Percentiles rank a stretch among this genome's conserved stretches.
Evolutionary conservation across 345 rosid genomes (phyloP).

Genomic region (Cardamine resedifolia): DNA sequence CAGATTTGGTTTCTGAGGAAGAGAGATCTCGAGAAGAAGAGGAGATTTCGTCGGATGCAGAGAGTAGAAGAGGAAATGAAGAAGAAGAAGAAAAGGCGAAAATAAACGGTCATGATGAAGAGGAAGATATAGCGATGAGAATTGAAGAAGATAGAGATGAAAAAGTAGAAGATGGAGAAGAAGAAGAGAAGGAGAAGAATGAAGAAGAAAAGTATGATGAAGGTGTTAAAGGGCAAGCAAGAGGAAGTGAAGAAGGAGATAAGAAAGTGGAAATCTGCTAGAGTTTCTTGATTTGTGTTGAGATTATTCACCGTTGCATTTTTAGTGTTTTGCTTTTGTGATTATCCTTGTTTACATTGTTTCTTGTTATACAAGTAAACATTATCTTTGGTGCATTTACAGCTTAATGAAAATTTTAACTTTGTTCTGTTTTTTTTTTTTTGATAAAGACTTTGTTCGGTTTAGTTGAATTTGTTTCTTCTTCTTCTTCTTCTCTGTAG

Average conservation of each 20-base stretch:
- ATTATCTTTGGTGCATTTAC: background rate
- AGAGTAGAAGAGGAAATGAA: slow-evolving; percentile 11
- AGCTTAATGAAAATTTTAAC: background rate
- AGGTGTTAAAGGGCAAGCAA: background rate
- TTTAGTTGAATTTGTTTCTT: background rate
- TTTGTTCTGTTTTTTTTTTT: background rate
- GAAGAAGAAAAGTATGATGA: background rate
- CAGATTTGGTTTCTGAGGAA: slow-evolving; percentile 29
- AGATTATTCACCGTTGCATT: background rate
- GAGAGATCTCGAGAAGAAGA: slow-evolving; percentile 23
- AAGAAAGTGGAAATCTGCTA: background rate
- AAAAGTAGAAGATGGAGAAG: background rate
- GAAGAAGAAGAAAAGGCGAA: background rate
- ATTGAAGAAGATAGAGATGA: background rate
- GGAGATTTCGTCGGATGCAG: slow-evolving; percentile 28
- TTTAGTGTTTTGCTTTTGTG: background rate
- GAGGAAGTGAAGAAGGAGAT: slow-evolving; percentile 9
- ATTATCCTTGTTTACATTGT: background rate
- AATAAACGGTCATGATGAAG: slow-evolving; percentile 6
- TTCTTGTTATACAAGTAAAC: slow-evolving; percentile 18
- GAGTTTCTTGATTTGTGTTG: slow-evolving; percentile 3
- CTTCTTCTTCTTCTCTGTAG: background rate
- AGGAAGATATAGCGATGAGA: slow-evolving; percentile 3
- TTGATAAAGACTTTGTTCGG: too few relatives aligned
- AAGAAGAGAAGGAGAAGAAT: background rate